Evolutionary conservation across 228 moss, liverwort and hornwort species (phyloP), one percentile per base, ranked within the genome.

Genomic region (Sphagnum fallax): DNA sequence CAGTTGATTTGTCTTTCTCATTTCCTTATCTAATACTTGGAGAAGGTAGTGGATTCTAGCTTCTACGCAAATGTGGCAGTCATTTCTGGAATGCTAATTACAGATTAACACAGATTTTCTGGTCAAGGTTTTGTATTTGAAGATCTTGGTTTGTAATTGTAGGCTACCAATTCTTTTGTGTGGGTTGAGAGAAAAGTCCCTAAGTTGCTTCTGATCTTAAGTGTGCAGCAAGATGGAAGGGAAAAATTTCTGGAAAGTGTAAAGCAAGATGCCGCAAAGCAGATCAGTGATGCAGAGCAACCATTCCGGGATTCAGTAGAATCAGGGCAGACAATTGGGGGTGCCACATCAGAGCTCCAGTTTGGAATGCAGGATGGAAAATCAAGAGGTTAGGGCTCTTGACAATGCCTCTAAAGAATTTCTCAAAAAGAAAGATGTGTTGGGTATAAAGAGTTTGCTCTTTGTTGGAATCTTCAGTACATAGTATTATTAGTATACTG

Each of bases 311-410:
- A 69, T 52, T 64, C 79, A 6, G 75, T 82, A 13, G 86, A 85
- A 71, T 85, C 75, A 2, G 80, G 77, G 5, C 60, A 74, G 51
- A 70, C 63, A 47, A 62, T 7, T 13, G 69, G 70, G 15, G 72
- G 73, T 48, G 69, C 73, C 16, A 62, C 79, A 62, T 79, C 82
- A 13, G 82, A 86, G 66, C 60, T 86, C 71, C 52, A 77, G 48
- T 82, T 82, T 18, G 85, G 82, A 52, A 79, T 79, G 49, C 65
- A 64, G 11, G 85, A 82, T 8, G 82, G 85, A 13, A 82, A 79
- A 75, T 75, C 53, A 52, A 79, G 67, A 6, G 32, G 71, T 4
- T 79, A 86, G 32, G 75, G 82, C 82, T 66, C 77, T 82, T 63
- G 50, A 16, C 0, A 77, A 77, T 60, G 85, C 77, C n/a, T 75